Percentiles rank a stretch among this genome's conserved stretches.
Evolutionary conservation across 1,139 yeast genomes (phyloP).

Genomic region (Torulaspora globosa): DNA sequence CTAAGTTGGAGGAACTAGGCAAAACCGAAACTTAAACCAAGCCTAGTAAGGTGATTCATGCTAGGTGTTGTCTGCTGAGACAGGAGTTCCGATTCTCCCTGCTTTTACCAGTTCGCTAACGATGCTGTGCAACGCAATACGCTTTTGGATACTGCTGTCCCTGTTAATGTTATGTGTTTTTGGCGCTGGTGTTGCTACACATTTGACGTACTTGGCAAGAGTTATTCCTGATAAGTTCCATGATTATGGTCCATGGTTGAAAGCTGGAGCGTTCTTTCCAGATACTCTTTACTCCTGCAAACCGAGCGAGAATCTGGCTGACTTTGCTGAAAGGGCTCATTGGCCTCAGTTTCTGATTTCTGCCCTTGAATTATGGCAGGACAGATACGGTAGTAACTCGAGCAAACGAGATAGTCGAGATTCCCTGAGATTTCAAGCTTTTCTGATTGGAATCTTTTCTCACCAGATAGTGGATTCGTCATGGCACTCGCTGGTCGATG

Average conservation of each 20-base stretch:
- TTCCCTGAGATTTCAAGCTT: slow-evolving; percentile 42
- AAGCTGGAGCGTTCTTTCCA: slow-evolving; percentile 59
- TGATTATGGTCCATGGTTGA: slow-evolving; percentile 27
- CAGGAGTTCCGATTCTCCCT: neutral
- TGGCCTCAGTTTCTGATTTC: slow-evolving; percentile 58
- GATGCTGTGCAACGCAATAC: neutral
- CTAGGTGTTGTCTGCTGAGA: neutral
- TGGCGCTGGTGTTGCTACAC: slow-evolving; percentile 37
- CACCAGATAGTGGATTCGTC: slow-evolving; percentile 59
- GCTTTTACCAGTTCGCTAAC: neutral
- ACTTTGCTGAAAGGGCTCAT: slow-evolving; percentile 55
- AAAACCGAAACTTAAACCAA: neutral
- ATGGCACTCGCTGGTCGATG: slow-evolving; percentile 56
- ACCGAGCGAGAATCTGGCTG: slow-evolving; percentile 36
- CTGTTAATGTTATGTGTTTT: slow-evolving; percentile 1
- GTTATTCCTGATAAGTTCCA: slow-evolving; percentile 21
- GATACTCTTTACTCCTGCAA: slow-evolving; percentile 57
- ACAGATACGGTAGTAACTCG: slow-evolving; percentile 30
- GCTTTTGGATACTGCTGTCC: slow-evolving; percentile 1
- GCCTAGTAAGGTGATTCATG: neutral
- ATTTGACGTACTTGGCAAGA: slow-evolving; percentile 43
- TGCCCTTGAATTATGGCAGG: slow-evolving; percentile 43
- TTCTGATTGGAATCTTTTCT: slow-evolving; percentile 49
- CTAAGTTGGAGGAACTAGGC: neutral
- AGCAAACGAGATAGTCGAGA: slow-evolving; percentile 24